Evolutionary conservation across 2,329 filamentous ascomycete genomes (phyloP), one percentile per base, ranked within the genome.

Genomic region (Fusarium albosuccineum): DNA sequence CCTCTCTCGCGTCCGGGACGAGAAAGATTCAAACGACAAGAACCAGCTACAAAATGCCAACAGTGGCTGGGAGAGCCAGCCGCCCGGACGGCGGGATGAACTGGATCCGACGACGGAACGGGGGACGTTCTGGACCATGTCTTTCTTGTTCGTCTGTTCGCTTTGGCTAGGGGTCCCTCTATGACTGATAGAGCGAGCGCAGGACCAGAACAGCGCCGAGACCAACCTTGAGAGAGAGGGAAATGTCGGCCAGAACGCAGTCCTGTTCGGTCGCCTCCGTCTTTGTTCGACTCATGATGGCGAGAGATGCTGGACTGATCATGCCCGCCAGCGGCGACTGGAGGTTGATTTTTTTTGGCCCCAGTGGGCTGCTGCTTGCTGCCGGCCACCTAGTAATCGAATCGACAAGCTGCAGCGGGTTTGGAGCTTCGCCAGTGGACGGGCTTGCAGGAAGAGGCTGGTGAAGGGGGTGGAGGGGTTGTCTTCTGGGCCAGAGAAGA

Each of bases 51-150:
- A 49, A 33, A 48, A 44, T 36, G 26, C 16, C 7, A 16, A 36
- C 16, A 67, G 40, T 63, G 60, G 64, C 44, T 67, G 51, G 51
- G 34, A 36, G 55, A 52, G 53, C 64, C 53, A 67, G 56, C 59
- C 54, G 63, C 63, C 63, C 9, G 49, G 49, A 40, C 39, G 37
- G 63, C 50, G 53, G 49, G 50, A 64, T 49, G 50, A 57, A 37
- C 57, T 66, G 58, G 40, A 41, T 45, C 34, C n/a, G 62, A 26
- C 46, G 40, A 45, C 51, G 51, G 51, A 54, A 54, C 51, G 51
- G 51, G 51, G 51, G 37, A 26, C n/a, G 51, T 54, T 54, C 51
- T 54, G 51, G 51, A 45, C 51, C 39, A 22, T 53, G 37, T 44
- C 49, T 42, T 22, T 22, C 22, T 22, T 22, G 22, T 17, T 14